Evolutionary conservation across 805 yeast species (phyloP).

Genomic region (Pichia deserticola): DNA sequence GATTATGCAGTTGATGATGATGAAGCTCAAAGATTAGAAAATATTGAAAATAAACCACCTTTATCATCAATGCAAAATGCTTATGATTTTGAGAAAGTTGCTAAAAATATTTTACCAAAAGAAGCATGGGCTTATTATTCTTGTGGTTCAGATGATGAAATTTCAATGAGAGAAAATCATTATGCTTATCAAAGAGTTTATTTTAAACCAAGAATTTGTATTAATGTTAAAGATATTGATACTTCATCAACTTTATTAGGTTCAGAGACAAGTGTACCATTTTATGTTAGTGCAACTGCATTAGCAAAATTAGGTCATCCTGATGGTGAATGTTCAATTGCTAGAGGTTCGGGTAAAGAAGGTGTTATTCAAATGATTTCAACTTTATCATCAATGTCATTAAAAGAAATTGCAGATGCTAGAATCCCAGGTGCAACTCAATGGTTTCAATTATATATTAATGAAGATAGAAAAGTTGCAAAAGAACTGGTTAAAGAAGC

Average conservation of each 20-base stretch:
- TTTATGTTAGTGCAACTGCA: constrained; percentile 89
- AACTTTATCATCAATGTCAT: constrained; percentile 80
- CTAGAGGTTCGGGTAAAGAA: constrained; percentile 72
- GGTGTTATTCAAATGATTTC: constrained; percentile 84
- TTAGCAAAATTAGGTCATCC: constrained; percentile 87
- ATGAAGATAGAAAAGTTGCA: constrained; percentile 63
- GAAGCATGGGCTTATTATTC: constrained; percentile 92
- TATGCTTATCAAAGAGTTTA: constrained; percentile 80
- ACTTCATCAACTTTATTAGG: constrained; percentile 71
- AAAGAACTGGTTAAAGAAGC: constrained; percentile 59
- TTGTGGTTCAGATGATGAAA: constrained; percentile 89
- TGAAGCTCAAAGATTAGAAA: constrained; percentile 36
- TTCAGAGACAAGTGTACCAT: constrained; percentile 61
- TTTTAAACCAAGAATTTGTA: constrained; percentile 77
- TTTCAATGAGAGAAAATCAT: constrained; percentile 84
- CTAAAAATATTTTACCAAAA: constrained; percentile 66
- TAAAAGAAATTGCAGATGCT: constrained; percentile 76
- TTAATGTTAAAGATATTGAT: constrained; percentile 73
- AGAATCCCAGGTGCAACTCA: constrained; percentile 62
- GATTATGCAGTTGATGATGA: constrained; percentile 27
- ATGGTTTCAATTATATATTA: constrained; percentile 87
- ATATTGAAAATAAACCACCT: constrained; percentile 53
- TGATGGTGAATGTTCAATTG: constrained; percentile 84
- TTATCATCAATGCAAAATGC: constrained; percentile 64
- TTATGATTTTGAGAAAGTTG: constrained; percentile 83